Base-by-base conservation (phyloP, 2,329 filamentous ascomycete species). In the Phaeosphaeria sp. region DNA sequence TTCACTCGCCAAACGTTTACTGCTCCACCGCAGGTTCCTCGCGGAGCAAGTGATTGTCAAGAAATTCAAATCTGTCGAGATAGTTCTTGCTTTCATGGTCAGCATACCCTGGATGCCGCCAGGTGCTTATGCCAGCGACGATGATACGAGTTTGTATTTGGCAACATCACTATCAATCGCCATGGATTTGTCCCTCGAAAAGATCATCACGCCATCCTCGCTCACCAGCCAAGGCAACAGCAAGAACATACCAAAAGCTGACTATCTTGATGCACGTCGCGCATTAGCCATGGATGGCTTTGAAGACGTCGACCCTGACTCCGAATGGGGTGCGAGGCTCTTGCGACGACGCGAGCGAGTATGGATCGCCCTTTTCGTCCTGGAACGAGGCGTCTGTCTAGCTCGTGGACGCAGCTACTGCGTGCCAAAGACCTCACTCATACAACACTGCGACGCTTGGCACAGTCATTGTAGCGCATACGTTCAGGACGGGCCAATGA, bases 91-190 rank as follows among this genome's bases (percentile, higher is more conserved):
- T 0, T 91, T 91, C 68, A 89, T 92, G 86, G 84, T 91, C 30
- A 91, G 91, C 59, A 84, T 92, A 6, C 89, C 89, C 0, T 92
- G 89, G 89, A 91, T 91, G 84, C 86, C 86, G 27, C 87, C 87
- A 1, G 87, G 87, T 2, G 59, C 61, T 79, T 87, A 89, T 66
- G 88, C 86, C 72, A 87, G 87, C 9, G 89, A 91, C 62, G 89
- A 92, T 59, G 89, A 91, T 66, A 91, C 89, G 0, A 91, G 88
- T 56, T 84, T 86, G 43, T 91, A 90, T 64, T 86, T 92, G 53
- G 86, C 88, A 1, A 87, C 89, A 78, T 89, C 89, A 1, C 79
- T 89, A 9, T 89, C 87, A 0, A 86, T 91, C 59, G 88, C 89
- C 0, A 79, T 91, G 33, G 89, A 92, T 65, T 67, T 92, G 8